These are phyloP conservation scores for Prunella vulgaris DNA, from an alignment of 257 asterid genomes.

Conservation along the genomic window DNA sequence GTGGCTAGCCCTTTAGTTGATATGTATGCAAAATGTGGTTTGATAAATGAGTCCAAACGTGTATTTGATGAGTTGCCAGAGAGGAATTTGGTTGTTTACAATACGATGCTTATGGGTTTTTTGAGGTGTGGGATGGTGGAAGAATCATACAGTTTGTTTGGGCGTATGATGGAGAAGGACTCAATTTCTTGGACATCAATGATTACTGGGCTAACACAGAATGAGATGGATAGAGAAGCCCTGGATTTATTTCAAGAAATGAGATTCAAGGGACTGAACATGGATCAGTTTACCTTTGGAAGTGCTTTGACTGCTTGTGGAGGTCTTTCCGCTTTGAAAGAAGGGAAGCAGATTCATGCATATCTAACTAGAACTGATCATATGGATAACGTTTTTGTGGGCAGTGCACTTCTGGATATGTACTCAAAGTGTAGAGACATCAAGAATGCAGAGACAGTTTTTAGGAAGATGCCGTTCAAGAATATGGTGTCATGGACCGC, in stretches of 20 bases:
- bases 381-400: slow-evolving; percentile 63
- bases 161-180: slow-evolving; percentile 64
- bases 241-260: slow-evolving; percentile 48
- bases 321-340: slow-evolving; percentile 45
- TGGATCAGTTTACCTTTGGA: slow-evolving; percentile 89
- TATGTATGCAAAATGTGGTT: slow-evolving; percentile 76
- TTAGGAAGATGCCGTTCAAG: slow-evolving; percentile 51
- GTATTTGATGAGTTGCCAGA: slow-evolving; percentile 56
- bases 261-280: slow-evolving; percentile 50
- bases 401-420: slow-evolving; percentile 90
- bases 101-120: slow-evolving; percentile 62
- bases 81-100: slow-evolving; percentile 46
- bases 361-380: slow-evolving; percentile 54
- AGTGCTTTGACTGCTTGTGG: slow-evolving; percentile 86
- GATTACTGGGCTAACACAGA: slow-evolving; percentile 72
- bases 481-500: slow-evolving; percentile 93
- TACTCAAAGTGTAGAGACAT: slow-evolving; percentile 73
- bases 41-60: slow-evolving; percentile 45
- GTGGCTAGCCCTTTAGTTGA: slow-evolving; percentile 87
- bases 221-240: slow-evolving; percentile 51
- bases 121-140: slow-evolving; percentile 56
- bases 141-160: slow-evolving; percentile 42
- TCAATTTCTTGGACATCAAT: slow-evolving; percentile 84
- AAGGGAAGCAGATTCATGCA: slow-evolving; percentile 83
- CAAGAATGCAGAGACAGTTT: slow-evolving; percentile 60